Evolutionary conservation across 192 early-diverging fungal species (phyloP).

Genomic region (Radiomyces spectabilis): DNA sequence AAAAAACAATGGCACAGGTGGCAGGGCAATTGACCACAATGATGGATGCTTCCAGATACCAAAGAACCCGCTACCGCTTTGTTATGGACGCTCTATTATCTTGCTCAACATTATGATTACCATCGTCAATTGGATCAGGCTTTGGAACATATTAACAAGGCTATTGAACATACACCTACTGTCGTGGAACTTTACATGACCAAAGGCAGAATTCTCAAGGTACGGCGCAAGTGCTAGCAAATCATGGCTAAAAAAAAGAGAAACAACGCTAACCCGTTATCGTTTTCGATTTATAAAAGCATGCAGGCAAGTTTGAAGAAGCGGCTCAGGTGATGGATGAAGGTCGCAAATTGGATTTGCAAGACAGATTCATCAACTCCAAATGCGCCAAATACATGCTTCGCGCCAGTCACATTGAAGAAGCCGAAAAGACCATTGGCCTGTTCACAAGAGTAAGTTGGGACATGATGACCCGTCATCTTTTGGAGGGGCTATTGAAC

Average conservation of each 20-base stretch:
- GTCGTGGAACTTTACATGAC: slow-evolving; percentile 88
- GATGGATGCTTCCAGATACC: not conserved
- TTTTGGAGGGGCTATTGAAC: not conserved
- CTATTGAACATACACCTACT: slow-evolving; percentile 82
- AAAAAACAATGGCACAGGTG: not conserved
- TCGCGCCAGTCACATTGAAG: slow-evolving; percentile 65
- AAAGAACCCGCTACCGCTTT: slow-evolving; percentile 64
- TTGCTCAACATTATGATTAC: slow-evolving; percentile 85
- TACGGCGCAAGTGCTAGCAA: slow-evolving; percentile 8
- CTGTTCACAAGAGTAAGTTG: slow-evolving; percentile 67
- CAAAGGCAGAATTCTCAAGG: slow-evolving; percentile 91
- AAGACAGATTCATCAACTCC: slow-evolving; percentile 92
- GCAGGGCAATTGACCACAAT: too few relatives aligned
- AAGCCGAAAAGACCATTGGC: slow-evolving; percentile 79
- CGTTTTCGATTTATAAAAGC: slow-evolving; percentile 34
- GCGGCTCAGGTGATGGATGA: slow-evolving; percentile 80
- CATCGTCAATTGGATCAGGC: slow-evolving; percentile 62
- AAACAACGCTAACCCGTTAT: slow-evolving; percentile 1
- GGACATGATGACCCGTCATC: not conserved
- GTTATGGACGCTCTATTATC: slow-evolving; percentile 88
- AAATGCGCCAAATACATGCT: slow-evolving; percentile 94
- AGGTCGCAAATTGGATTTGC: slow-evolving; percentile 81
- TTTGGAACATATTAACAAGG: slow-evolving; percentile 69
- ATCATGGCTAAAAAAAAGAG: not conserved
- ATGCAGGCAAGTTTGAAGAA: slow-evolving; percentile 62